Evolutionary conservation across 2,329 filamentous ascomycete genomes (phyloP), one percentile per base, ranked within the genome.

Genomic region (Cladorrhinum sp.): DNA sequence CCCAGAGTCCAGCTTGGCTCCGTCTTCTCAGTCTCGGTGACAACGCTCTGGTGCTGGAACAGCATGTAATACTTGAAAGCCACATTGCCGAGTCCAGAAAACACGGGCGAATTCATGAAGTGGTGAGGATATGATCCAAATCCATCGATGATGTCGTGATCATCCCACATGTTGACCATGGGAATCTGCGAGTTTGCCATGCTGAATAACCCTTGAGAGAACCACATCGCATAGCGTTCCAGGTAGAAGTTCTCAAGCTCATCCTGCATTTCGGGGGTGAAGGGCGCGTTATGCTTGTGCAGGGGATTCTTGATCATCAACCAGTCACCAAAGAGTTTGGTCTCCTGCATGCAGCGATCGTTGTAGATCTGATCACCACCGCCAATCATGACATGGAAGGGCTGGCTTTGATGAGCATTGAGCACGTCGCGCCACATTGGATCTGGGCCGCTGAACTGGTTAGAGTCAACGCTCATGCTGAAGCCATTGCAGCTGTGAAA

Each of bases 11-110:
- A 98, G 71, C 92, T 97, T 1, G 94, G 91, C 73, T 99, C 96
- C 2, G 90, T 85, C 36, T 83, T 80, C 66, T 96, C 88, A 0
- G 88, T 92, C 76, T 99, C 95, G 51, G 88, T 85, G 0, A 86
- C 78, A 2, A 96, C 80, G 66, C 90, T 96, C 74, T 99, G 96
- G 68, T 99, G 95, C 74, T 99, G 95, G 78, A 99, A 99, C 8
- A 99, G 83, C 87, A 99, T 89, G 71, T 99, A 99, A 76, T 98
- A 99, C 74, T 99, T 99, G 83, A 95, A 98, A 0, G 94, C 94
- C 55, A 98, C 86, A 39, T 89, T 90, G 2, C 95, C 96, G 8
- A 99, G 76, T 0, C 96, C 95, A 1, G 88, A 89, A 72, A 99
- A 96, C 0, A 98, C 91, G 0, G 91, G 89, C 2, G 91, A 91